phyloP scores from a whole-genome alignment of 257 asterid species.

The Solanum sparsipilum region DNA sequence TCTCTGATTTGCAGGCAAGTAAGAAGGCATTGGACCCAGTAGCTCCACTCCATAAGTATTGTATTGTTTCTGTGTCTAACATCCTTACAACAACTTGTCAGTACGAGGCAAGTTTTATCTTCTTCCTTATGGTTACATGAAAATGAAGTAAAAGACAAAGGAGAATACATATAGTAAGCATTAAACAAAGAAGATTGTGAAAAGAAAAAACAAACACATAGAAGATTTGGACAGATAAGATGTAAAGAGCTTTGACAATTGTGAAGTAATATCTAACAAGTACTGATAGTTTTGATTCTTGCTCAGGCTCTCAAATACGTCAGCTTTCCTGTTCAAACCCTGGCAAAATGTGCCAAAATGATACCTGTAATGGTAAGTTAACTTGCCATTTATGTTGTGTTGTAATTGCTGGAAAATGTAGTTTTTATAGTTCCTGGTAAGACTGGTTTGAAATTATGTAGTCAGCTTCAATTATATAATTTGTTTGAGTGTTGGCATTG shows the following conservation, averaged over 20 bases:
- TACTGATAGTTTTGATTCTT: slow-evolving; percentile 1
- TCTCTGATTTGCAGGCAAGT: slow-evolving; percentile 41
- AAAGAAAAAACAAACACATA: neutral
- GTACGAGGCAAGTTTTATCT: slow-evolving; percentile 57
- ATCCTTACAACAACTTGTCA: slow-evolving; percentile 95
- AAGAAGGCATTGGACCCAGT: slow-evolving; percentile 79
- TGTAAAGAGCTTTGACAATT: neutral
- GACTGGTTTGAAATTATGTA: neutral
- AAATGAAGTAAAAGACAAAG: neutral
- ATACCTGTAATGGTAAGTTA: slow-evolving; percentile 95
- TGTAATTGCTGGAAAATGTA: neutral
- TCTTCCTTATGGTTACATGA: neutral
- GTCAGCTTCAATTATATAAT: neutral
- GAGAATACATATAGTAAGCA: neutral
- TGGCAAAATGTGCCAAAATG: slow-evolving; percentile 98
- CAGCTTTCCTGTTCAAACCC: slow-evolving; percentile 94
- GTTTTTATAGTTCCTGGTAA: neutral
- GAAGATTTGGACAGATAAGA: neutral
- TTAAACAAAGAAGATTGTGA: neutral
- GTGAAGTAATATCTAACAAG: neutral
- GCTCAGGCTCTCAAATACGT: slow-evolving; percentile 96
- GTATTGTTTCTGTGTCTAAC: slow-evolving; percentile 76
- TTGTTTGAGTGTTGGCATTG: neutral
- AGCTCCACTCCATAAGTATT: slow-evolving; percentile 84
- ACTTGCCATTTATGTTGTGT: neutral